Percentiles rank a stretch among this genome's conserved stretches.
Conservation (phyloP, 1,284 basidiomycete genomes). For the Melampsora abietis-canadensis region DNA sequence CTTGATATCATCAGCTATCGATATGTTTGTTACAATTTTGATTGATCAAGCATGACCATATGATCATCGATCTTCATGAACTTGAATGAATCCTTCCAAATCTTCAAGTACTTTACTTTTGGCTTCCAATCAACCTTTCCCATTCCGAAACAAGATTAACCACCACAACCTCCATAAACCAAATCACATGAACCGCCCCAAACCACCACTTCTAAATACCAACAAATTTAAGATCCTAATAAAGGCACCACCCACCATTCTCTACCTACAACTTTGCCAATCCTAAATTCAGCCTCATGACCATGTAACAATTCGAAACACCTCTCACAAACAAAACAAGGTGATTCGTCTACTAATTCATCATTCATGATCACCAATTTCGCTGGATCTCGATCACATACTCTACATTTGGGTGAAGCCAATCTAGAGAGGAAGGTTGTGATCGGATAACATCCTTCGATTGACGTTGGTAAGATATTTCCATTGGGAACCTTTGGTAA, state of each 20-base stretch:
- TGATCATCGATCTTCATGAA: too few relatives aligned
- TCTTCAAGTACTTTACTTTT: too few relatives aligned
- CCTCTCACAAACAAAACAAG: slow-evolving; percentile 65
- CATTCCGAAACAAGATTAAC: too few relatives aligned
- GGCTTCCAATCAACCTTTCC: too few relatives aligned
- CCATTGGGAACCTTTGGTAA: background rate
- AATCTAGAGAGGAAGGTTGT: slow-evolving; percentile 46
- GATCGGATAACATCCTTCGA: slow-evolving; percentile 45
- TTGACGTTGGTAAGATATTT: background rate
- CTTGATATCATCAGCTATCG: too few relatives aligned
- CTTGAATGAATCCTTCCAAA: too few relatives aligned
- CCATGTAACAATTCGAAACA: slow-evolving; percentile 70
- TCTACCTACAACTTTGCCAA: slow-evolving; percentile 12
- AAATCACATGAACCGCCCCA: too few relatives aligned
- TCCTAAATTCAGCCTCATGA: slow-evolving; percentile 43
- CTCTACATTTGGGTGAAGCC: slow-evolving; percentile 59
- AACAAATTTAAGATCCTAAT: background rate
- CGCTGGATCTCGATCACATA: slow-evolving; percentile 67
- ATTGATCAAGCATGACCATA: too few relatives aligned
- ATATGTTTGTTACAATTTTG: too few relatives aligned
- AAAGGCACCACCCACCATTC: slow-evolving; percentile 34
- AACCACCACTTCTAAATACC: too few relatives aligned
- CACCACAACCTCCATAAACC: too few relatives aligned
- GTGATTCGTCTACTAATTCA: slow-evolving; percentile 68
- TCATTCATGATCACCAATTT: slow-evolving; percentile 66